Evolutionary conservation across 495 filamentous ascomycete genomes (phyloP).

Genomic region (Hapsidospora chrysogenum): DNA sequence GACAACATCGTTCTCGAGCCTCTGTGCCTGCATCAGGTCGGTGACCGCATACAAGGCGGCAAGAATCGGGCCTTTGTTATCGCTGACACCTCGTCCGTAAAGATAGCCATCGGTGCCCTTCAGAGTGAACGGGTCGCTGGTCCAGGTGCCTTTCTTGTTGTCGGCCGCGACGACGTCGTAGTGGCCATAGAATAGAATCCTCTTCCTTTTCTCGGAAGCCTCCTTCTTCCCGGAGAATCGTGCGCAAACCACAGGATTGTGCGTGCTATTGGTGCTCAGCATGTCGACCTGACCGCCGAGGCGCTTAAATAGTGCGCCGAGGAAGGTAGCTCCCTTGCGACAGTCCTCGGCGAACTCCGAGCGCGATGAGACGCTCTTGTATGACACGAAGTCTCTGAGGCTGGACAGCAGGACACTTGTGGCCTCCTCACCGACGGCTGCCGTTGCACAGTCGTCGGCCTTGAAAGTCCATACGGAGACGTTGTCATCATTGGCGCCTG

Average conservation of each 20-base stretch:
- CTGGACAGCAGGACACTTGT: slow-evolving; percentile 56
- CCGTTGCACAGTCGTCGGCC: slow-evolving; percentile 21
- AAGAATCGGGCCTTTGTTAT: slow-evolving; percentile 92
- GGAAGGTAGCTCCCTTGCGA: slow-evolving; percentile 76
- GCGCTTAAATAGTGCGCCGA: slow-evolving; percentile 75
- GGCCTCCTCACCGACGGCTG: slow-evolving; percentile 6
- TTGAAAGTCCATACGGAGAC: slow-evolving; percentile 79
- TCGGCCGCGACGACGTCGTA: slow-evolving; percentile 98
- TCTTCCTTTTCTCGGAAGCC: slow-evolving; percentile 45
- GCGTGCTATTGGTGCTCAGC: slow-evolving; percentile 49
- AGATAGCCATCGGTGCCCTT: slow-evolving; percentile 79
- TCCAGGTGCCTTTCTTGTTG: slow-evolving; percentile 62
- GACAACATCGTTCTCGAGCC: slow-evolving; percentile 67
- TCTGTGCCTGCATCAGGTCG: slow-evolving; percentile 62
- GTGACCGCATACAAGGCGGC: slow-evolving; percentile 86
- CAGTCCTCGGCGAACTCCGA: slow-evolving; percentile 77
- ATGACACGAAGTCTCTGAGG: slow-evolving; percentile 71
- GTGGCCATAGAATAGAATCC: slow-evolving; percentile 91
- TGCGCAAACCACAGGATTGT: slow-evolving; percentile 82
- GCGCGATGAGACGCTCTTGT: slow-evolving; percentile 76
- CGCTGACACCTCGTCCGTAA: slow-evolving; percentile 90
- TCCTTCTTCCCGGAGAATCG: slow-evolving; percentile 58
- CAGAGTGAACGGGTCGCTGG: slow-evolving; percentile 69
- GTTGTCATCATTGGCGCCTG: slow-evolving; percentile 85
- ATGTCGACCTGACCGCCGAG: slow-evolving; percentile 80